Evolutionary conservation across 1,284 basidiomycete species (phyloP).

Genomic region (Puccinia horiana): DNA sequence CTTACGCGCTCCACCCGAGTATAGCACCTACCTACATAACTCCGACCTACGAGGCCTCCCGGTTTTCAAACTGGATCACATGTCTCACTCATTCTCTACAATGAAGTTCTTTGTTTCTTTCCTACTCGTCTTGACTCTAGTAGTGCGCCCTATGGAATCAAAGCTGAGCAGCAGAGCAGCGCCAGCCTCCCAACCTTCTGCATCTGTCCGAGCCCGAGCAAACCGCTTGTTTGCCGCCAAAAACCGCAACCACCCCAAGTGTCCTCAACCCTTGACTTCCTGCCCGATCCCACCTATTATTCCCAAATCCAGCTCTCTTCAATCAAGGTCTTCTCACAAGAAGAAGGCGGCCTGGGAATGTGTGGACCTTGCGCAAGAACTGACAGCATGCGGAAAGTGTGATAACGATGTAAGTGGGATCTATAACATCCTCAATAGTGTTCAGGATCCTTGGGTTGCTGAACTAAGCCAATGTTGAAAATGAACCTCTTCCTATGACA

Average conservation of each 20-base stretch:
- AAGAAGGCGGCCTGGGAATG: slow-evolving; percentile 6
- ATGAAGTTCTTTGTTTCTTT: not conserved
- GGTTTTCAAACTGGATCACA: not conserved
- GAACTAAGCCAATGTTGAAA: not conserved
- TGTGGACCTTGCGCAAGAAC: slow-evolving; percentile 10
- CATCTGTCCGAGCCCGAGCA: slow-evolving; percentile 8
- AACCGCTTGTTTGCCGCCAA: not conserved
- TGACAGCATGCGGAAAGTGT: slow-evolving; percentile 4
- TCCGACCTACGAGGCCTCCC: not conserved
- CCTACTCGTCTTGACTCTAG: not conserved
- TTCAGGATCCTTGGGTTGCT: not conserved
- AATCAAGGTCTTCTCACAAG: not conserved
- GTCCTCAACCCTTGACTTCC: not conserved
- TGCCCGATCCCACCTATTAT: not conserved
- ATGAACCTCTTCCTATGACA: not conserved
- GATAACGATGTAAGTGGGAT: slow-evolving; percentile 15
- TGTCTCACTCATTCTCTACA: not conserved
- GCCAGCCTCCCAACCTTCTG: not conserved
- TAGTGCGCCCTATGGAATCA: not conserved
- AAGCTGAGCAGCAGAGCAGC: not conserved
- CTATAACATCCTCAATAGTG: not conserved
- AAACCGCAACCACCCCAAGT: not conserved
- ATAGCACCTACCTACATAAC: not conserved
- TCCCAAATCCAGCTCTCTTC: not conserved
- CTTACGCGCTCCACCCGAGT: not conserved